Evolutionary conservation across 2,329 filamentous ascomycete species (phyloP), one percentile per base, ranked within the genome.

Genomic region (Esteya vermicola): DNA sequence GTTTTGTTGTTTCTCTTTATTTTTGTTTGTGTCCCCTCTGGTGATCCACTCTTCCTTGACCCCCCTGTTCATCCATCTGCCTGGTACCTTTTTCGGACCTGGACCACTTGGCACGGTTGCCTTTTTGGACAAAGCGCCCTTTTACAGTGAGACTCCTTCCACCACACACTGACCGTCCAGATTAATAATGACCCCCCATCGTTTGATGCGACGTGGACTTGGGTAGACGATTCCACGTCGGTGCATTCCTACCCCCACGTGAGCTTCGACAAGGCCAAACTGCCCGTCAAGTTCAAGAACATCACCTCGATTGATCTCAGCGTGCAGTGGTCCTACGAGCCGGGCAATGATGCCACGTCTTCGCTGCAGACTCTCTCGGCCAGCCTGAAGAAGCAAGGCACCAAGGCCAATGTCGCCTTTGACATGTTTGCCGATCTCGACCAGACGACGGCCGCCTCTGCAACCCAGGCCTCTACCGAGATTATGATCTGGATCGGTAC

Each of bases 181-280:
- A 42, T 42, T 20, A 30, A 42, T 21, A 25, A 38, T n/a, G 9
- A 22, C 4, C 23, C 28, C 1, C 40, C 40, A 4, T 38, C 35
- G 2, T 42, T 42, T 27, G 35, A 38, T n/a, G 35, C 40, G 8
- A 42, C 35, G 3, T 42, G 40, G 40, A 10, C 13, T 8, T 42
- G 40, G 40, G 14, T 19, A 7, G 23, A 27, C 9, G 20, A 23
- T 3, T 13, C 35, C 6, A 16, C 4, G 9, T 21, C 27, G n/a
- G 40, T 42, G 30, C 40, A 42, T 16, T 42, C 40, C 3, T 42
- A 33, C 30, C 40, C 40, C 22, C 19, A 42, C 18, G 40, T 42
- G 6, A 13, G 9, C 3, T 42, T 42, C 13, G 9, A 16, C 4
- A 21, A 14, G 4, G 9, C 14, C 13, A 10, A 34, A 22, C 7